Evolutionary conservation across 305 asterid species (phyloP).

Genomic region (Fraxinus greggii): DNA sequence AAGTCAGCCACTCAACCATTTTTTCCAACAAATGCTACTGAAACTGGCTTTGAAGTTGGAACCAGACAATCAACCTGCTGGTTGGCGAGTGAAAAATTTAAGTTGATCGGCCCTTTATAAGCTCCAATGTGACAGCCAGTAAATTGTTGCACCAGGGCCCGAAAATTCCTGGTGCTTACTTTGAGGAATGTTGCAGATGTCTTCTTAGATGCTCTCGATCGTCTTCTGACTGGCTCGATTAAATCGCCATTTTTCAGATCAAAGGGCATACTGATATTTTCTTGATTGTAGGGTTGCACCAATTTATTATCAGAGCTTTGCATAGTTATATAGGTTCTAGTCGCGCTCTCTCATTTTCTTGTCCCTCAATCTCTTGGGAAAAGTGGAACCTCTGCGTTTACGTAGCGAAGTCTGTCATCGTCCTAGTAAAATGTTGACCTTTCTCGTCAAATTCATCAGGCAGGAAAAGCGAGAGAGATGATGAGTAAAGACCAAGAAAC

Average conservation of each 20-base stretch:
- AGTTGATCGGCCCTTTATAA: conserved; percentile 30
- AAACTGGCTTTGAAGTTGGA: background rate
- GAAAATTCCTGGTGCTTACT: conserved; percentile 28
- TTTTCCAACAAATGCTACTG: background rate
- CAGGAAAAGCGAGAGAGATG: background rate
- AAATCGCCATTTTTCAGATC: background rate
- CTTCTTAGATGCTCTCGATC: conserved; percentile 28
- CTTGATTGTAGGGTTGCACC: background rate
- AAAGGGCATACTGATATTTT: background rate
- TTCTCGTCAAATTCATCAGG: background rate
- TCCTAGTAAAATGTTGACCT: background rate
- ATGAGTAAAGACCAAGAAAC: background rate
- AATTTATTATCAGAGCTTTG: background rate
- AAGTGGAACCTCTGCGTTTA: background rate
- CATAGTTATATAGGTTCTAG: background rate
- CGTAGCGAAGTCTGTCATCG: background rate
- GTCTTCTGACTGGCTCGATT: conserved; percentile 9
- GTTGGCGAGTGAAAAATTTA: conserved; percentile 22
- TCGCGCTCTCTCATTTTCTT: background rate
- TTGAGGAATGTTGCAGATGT: conserved; percentile 31
- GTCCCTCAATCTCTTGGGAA: background rate
- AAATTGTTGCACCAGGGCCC: conserved; percentile 32
- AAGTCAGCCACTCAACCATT: too few relatives aligned
- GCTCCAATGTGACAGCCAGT: conserved; percentile 27
- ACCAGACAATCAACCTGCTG: background rate